A percentile compares a stretch with the other conserved stretches of the same genome.
Evolutionary conservation across 164 flowering plant genomes (phyloP).

Genomic region (Umbellularia californica): DNA sequence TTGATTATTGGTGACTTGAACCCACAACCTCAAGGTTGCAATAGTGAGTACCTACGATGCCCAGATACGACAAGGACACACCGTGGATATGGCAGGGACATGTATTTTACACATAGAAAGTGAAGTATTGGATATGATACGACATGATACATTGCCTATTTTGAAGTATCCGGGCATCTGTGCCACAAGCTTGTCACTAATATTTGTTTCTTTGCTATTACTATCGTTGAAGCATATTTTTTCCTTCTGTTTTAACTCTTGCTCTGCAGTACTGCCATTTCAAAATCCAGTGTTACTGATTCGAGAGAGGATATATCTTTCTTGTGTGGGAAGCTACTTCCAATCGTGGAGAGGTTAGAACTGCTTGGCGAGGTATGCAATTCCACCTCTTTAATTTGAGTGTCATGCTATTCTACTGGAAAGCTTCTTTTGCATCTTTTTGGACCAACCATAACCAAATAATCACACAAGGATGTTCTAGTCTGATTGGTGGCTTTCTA

Average conservation of each 20-base stretch:
- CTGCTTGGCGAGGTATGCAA: conserved; percentile 67
- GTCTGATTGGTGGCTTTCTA: no score
- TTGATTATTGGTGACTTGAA: no score
- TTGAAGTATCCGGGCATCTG: no score
- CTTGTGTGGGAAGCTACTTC: conserved; percentile 52
- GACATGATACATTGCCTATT: no score
- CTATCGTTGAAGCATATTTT: background rate
- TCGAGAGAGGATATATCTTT: conserved; percentile 33
- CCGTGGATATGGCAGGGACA: background rate
- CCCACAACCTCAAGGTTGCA: no score
- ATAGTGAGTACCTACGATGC: no score
- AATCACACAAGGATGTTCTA: no score
- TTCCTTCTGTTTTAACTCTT: background rate
- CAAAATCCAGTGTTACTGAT: conserved; percentile 30
- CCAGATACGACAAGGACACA: background rate
- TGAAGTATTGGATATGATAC: no score
- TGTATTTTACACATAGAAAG: background rate
- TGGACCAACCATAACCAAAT: no score
- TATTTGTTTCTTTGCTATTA: background rate
- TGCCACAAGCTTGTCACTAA: background rate
- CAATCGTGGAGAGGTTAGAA: conserved; percentile 72
- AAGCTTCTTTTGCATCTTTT: no score
- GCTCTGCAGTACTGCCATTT: conserved; percentile 23
- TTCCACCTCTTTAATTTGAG: background rate
- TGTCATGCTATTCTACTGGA: no score